Conservation (phyloP, 2,329 filamentous ascomycete species). For the Penicillium brasilianum region DNA sequence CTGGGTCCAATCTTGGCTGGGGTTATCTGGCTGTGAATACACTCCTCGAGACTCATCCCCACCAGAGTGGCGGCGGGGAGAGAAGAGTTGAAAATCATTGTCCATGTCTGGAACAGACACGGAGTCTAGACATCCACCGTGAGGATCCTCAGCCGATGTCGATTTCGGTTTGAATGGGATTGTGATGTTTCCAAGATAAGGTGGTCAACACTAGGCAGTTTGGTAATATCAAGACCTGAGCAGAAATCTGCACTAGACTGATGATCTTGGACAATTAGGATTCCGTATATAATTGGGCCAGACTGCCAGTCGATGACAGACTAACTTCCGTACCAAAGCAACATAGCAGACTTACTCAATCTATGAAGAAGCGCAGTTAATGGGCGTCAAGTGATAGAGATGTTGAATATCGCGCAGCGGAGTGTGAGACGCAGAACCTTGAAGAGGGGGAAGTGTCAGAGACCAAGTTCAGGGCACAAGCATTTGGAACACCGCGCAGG, state of each 20-base stretch:
- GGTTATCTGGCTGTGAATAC: conserved; percentile 34
- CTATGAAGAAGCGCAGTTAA: background rate
- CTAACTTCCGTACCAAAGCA: background rate
- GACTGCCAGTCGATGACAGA: background rate
- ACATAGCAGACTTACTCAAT: conserved; percentile 17
- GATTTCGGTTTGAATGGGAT: conserved; percentile 7
- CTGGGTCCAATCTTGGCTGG: conserved; percentile 50
- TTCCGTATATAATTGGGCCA: background rate
- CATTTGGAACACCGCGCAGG: conserved; percentile 17
- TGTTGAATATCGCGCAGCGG: background rate
- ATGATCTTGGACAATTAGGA: background rate
- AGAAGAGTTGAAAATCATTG: conserved; percentile 43
- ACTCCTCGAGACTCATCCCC: conserved; percentile 27
- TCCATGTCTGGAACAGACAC: conserved; percentile 37
- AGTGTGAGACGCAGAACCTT: conserved; percentile 8
- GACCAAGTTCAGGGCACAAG: conserved; percentile 15
- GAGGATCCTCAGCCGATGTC: conserved; percentile 14
- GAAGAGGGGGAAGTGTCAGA: conserved; percentile 16
- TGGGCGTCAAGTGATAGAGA: background rate
- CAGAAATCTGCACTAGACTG: too few relatives aligned
- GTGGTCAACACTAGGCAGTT: conserved; percentile 16
- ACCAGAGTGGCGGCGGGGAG: conserved; percentile 28
- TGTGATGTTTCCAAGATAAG: background rate
- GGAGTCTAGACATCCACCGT: conserved; percentile 21
- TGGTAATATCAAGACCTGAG: background rate